These are phyloP conservation scores for Salinomyces thailandicus DNA, from an alignment of 2,329 filamentous ascomycete species.

Conservation along the genomic window DNA sequence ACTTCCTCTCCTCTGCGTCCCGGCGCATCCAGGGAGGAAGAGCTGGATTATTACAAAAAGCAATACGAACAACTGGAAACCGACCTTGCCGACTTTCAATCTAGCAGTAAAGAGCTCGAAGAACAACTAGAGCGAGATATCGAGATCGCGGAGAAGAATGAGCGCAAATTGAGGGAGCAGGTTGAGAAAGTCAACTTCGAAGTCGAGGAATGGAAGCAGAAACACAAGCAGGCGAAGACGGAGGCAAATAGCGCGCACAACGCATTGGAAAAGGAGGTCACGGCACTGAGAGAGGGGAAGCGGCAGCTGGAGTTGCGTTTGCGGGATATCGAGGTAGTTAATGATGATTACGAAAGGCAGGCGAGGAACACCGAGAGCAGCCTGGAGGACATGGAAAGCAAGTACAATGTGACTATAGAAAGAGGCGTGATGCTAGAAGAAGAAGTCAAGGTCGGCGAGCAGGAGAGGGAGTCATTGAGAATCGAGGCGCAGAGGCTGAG, in stretches of 20 bases:
- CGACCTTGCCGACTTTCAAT: constrained; percentile 86
- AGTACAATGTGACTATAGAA: constrained; percentile 92
- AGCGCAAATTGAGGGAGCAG: constrained; percentile 75
- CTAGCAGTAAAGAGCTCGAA: constrained; percentile 88
- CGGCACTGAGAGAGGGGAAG: constrained; percentile 73
- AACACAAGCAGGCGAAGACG: constrained; percentile 88
- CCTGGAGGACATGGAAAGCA: constrained; percentile 91
- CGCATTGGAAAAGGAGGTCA: constrained; percentile 88
- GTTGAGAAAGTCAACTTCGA: constrained; percentile 76
- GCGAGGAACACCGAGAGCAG: constrained; percentile 92
- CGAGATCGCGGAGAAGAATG: constrained; percentile 86
- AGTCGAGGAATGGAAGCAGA: constrained; percentile 98
- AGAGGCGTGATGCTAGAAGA: constrained; percentile 87
- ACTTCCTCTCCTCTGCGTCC: constrained; percentile 28
- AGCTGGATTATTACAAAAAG: constrained; percentile 85
- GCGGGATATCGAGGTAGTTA: constrained; percentile 92
- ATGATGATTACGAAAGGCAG: constrained; percentile 96
- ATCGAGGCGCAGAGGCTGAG: constrained; percentile 85
- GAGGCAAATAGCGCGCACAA: constrained; percentile 81
- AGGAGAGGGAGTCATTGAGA: constrained; percentile 77
- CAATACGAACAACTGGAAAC: constrained; percentile 89
- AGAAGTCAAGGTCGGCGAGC: constrained; percentile 81
- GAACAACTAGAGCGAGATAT: constrained; percentile 92
- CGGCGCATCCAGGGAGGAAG: constrained; percentile 49
- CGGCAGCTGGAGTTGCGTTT: constrained; percentile 71